Evolutionary conservation across 192 early-diverging fungal species (phyloP), one percentile per base, ranked within the genome.

Genomic region (Coemansia sp.): DNA sequence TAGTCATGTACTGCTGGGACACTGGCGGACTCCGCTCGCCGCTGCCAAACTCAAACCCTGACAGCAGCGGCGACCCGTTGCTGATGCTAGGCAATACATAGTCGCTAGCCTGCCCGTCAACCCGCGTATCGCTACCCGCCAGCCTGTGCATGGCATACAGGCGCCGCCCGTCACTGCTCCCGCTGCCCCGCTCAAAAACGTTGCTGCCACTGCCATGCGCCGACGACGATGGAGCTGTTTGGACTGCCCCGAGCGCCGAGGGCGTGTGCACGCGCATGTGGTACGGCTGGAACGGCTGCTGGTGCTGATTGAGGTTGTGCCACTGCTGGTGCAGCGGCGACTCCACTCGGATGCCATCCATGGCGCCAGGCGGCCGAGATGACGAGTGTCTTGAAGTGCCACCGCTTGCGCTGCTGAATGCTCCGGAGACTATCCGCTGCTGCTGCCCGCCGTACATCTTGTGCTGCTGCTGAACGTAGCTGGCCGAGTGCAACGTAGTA

Each of bases 401-500:
- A 26, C 18, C 21, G 18, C 43, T 63, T 20, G 28, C 18, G 9
- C 20, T 63, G 33, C 48, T 50, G 12, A 50, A 23, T 26, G 48
- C 21, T 13, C 48, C 48, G 26, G 48, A 50, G 13, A 50, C 48
- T 3, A 26, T 23, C 21, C 48, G 43, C n/a, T 45, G 43, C 43
- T 45, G 48, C 48, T 50, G 48, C 9, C 23, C 48, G 48, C 48
- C 47, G 28, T 65, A 65, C 25, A 35, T n/a, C 13, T 65, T 48
- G 57, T 59, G 57, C 57, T 59, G 57, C 61, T 69, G 64, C 38
- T 62, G 78, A 25, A 69, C 28, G 18, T 75, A 69, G 60, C 69
- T 81, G 31, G 59, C 21, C 20, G 73, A 74, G 35, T 74, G 78
- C 38, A 81, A 50, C 60, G 78, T 81, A 3, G 78, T 81, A 9